Base-by-base conservation (phyloP, 108 stramenopile species). In the Pseudonitzschia delicatissima region DNA sequence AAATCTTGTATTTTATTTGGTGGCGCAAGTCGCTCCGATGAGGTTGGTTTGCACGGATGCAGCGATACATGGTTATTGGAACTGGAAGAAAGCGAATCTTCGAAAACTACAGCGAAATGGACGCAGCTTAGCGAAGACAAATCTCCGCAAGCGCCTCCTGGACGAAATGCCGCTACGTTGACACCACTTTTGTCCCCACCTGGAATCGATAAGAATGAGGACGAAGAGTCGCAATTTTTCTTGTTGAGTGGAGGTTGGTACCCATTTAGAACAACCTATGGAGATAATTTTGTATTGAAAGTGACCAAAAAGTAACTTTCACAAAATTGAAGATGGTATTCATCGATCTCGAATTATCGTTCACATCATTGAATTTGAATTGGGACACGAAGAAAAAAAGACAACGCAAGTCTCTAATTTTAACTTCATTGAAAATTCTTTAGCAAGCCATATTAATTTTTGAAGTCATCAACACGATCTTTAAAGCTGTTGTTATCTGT, bases 91-190 rank as follows among this genome's bases (percentile, higher is more conserved):
- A 25, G 20, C 9, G 57, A 58, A 26, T 1, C 17, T 15, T 17
- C 12, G 53, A 72, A 40, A 23, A 32, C 31, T 60, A 68, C 4
- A 26, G 51, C 20, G 72, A 74, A 25, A 52, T 76, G 77, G 42
- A 50, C 60, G 5, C 13, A 42, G 60, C 39, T 61, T 18, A 40
- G 32, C 25, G 20, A 35, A 5, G 60, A 61, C 25, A 37, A 26
- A 42, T 61, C 39, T 35, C 18, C 31, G 15, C 25, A 36, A 20
- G 15, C 18, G 35, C 72, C 89, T 74, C 84, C 84, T 17, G 74
- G 77, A 42, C 78, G 89, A 51, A 90, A 90, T 76, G 89, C 89
- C 11, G 89, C 89, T 20, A 76, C 84, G 13, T 72, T 90, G 29
- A 75, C 64, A 0, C 50, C 40, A 23, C 69, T 87, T 17, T 21